These are phyloP conservation scores for Trichosanthes truncata DNA, from an alignment of 306 rosid species.

Conservation along the genomic window DNA sequence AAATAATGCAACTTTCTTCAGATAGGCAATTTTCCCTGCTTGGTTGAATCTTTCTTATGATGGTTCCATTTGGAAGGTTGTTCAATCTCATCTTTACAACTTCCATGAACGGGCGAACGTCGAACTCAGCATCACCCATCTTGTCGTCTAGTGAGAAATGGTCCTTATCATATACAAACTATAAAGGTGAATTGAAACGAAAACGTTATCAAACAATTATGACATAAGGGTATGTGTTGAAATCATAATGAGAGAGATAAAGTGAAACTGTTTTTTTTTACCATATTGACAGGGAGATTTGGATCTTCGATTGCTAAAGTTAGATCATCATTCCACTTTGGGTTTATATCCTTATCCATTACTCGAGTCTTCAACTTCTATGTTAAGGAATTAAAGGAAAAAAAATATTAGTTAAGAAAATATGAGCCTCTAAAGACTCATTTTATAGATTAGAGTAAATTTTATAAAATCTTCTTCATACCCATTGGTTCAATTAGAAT, in stretches of 20 bases:
- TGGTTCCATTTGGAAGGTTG: slow-evolving; percentile 37
- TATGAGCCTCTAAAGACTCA: no score
- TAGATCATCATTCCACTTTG: slow-evolving; percentile 81
- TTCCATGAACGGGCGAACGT: slow-evolving; percentile 31
- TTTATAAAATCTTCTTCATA: not conserved
- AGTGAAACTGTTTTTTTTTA: slow-evolving; percentile 19
- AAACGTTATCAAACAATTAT: not conserved
- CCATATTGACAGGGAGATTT: slow-evolving; percentile 40
- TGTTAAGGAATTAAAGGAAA: no score
- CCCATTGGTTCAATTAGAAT: not conserved
- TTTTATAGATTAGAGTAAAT: not conserved
- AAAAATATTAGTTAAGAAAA: not conserved
- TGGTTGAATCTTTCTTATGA: slow-evolving; percentile 41
- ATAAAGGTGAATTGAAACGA: slow-evolving; percentile 3
- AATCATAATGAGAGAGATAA: not conserved
- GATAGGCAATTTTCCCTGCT: slow-evolving; percentile 52
- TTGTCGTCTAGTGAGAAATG: slow-evolving; percentile 57
- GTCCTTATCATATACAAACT: slow-evolving; percentile 71
- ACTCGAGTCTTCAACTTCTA: slow-evolving; percentile 79
- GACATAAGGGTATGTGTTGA: no score
- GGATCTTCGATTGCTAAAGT: slow-evolving; percentile 66
- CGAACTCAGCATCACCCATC: slow-evolving; percentile 85
- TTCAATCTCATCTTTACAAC: slow-evolving; percentile 30
- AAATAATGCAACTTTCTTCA: slow-evolving; percentile 55
- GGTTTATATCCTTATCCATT: slow-evolving; percentile 47